phyloP scores from a whole-genome alignment of 2,329 filamentous ascomycete genomes.

The Hymenotorrendiella dingleyae region DNA sequence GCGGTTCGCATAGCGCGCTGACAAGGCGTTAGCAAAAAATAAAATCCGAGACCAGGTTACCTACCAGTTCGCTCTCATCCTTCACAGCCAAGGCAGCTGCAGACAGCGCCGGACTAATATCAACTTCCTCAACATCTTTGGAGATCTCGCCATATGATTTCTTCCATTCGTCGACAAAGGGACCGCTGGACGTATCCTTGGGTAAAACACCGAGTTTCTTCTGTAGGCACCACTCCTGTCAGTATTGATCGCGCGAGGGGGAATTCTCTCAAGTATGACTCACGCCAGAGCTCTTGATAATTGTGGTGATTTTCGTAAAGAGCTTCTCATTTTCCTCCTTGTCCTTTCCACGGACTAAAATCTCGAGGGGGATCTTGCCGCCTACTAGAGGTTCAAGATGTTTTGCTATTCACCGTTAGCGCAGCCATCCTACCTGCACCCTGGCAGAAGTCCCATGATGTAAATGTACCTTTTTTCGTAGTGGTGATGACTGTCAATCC shows the following conservation, averaged over 20 bases:
- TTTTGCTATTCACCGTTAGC: conserved; percentile 58
- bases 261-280: conserved; percentile 35
- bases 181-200: conserved; percentile 79
- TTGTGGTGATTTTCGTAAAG: conserved; percentile 75
- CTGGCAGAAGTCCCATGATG: not conserved
- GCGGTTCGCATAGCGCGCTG: conserved; percentile 87
- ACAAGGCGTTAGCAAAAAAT: conserved; percentile 3
- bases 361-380: conserved; percentile 86
- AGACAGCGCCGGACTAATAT: conserved; percentile 77
- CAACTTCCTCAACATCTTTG: conserved; percentile 83
- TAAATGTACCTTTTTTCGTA: conserved; percentile 77
- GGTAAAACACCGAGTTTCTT: conserved; percentile 85
- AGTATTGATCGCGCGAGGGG: conserved; percentile 1
- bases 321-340: conserved; percentile 86
- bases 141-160: conserved; percentile 69
- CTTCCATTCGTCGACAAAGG: conserved; percentile 96
- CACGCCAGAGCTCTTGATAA: conserved; percentile 83
- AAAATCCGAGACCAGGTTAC: conserved; percentile 2
- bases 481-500: conserved; percentile 90
- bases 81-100: conserved; percentile 83
- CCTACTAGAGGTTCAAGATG: conserved; percentile 89
- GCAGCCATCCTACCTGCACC: conserved; percentile 1
- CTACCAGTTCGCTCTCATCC: conserved; percentile 81
- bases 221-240: conserved; percentile 35
- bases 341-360: conserved; percentile 88